Base-by-base conservation (phyloP, 257 asterid genomes). In the Penstemon davidsonii region DNA sequence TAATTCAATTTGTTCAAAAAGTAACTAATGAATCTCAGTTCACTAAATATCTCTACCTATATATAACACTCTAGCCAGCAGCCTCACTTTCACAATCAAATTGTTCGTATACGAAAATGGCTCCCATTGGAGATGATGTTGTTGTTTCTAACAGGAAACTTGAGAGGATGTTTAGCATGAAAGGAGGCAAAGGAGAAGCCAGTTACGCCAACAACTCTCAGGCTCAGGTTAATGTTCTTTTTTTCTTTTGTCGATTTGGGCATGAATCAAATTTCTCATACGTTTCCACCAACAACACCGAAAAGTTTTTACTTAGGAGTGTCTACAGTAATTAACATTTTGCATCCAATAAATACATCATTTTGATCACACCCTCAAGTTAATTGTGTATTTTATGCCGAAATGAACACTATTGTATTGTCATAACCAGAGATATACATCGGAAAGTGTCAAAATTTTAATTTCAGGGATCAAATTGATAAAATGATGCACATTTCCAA, bases 181-280 rank as follows among this genome's bases (percentile, higher is more conserved):
- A 85, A 73, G 99, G 99, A 12, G 99, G 99, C 78, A 82, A 84
- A 73, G 99, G 96, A 25, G 96, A 93, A 79, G 83, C 89, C 39
- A 93, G 99, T 83, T 93, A 93, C 74, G 89, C 70, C 56, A 88
- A 93, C 70, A 93, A 93, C 77, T 87, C 92, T 55, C 95, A 93
- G 74, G 96, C 99, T 60, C 99, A 93, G 99, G 98, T 87, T 25
- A 42, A 67, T 13, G 3, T 55, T 18, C 12, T 15, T 7, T 41
- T 42, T 6, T 8, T 44, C 13, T 60, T 10, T 55, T 5, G 5
- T 19, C 41, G 15, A 25, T 25, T 59, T 52, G 18, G 18, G 18
- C 18, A 15, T 15, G 18, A 37, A 4, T 6, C 42, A 51, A 47
- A 9, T 62, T 9, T 12, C 5, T 8, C 7, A 18, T 5, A 55